Evolutionary conservation across 495 filamentous ascomycete species (phyloP).

Genomic region (Talaromyces ruber): DNA sequence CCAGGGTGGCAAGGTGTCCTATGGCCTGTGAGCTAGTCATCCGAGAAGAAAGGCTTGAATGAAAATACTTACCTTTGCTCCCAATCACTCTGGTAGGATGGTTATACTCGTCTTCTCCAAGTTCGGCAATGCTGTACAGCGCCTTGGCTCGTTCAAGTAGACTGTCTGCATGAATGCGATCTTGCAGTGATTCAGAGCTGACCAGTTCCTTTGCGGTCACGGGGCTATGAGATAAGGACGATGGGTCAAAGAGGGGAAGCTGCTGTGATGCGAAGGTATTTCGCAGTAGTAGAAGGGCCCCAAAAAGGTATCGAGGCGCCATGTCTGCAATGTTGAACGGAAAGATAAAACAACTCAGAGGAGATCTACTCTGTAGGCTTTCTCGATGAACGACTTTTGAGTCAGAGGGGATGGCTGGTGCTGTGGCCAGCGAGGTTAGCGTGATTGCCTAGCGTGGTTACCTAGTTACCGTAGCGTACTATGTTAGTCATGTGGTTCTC

Average conservation of each 20-base stretch:
- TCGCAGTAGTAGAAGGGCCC: background rate
- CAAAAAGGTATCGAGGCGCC: background rate
- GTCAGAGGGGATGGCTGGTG: too few relatives aligned
- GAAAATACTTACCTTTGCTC: background rate
- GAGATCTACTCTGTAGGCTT: background rate
- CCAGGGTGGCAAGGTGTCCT: background rate
- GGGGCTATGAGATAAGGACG: background rate
- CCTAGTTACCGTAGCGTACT: too few relatives aligned
- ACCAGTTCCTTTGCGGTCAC: background rate
- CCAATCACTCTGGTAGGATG: background rate
- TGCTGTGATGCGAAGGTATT: background rate
- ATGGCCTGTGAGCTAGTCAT: background rate
- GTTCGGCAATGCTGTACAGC: background rate
- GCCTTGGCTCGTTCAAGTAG: background rate
- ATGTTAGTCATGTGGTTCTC: too few relatives aligned
- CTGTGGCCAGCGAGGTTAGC: too few relatives aligned
- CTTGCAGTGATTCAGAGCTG: background rate
- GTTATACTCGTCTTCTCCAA: background rate
- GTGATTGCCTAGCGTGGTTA: too few relatives aligned
- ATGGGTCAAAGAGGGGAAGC: background rate
- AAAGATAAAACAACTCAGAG: background rate
- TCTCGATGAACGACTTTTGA: too few relatives aligned
- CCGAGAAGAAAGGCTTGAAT: background rate
- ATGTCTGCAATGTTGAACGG: background rate
- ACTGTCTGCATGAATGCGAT: background rate